A percentile compares a stretch with the other conserved stretches of the same genome.
phyloP scores from a whole-genome alignment of 352 stramenopile species.

The Hyaloperonospora brassicae region DNA sequence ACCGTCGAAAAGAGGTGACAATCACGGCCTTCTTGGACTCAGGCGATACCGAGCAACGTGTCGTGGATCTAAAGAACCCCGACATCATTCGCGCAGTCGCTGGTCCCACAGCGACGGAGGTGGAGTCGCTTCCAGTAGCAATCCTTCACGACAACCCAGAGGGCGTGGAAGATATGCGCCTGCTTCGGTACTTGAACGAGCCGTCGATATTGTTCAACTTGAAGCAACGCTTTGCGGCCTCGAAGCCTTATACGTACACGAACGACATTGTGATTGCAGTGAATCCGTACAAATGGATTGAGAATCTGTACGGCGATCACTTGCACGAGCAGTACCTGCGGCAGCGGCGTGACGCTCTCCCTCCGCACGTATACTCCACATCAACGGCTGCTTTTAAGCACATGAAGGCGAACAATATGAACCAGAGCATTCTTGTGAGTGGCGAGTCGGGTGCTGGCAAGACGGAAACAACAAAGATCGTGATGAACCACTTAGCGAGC shows the following conservation, averaged over 20 bases:
- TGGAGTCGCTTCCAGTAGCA: conserved; percentile 76
- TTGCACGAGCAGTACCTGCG: conserved; percentile 77
- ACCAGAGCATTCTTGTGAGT: conserved; percentile 85
- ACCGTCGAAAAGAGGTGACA: conserved; percentile 70
- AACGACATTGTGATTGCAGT: conserved; percentile 97
- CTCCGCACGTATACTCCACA: conserved; percentile 81
- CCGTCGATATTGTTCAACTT: conserved; percentile 92
- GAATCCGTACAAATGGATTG: conserved; percentile 95
- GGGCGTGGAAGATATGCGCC: conserved; percentile 81
- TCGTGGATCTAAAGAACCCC: conserved; percentile 76
- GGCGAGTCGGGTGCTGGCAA: conserved; percentile 88
- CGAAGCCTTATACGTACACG: conserved; percentile 96
- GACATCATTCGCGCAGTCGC: conserved; percentile 78
- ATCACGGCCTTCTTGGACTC: conserved; percentile 65
- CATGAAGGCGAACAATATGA: conserved; percentile 65
- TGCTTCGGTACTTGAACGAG: conserved; percentile 88
- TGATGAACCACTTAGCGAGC: conserved; percentile 84
- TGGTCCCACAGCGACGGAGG: conserved; percentile 61
- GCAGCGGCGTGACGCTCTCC: conserved; percentile 54
- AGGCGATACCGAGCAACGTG: conserved; percentile 52
- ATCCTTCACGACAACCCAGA: conserved; percentile 72
- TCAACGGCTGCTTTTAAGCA: conserved; percentile 83
- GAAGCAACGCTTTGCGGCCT: conserved; percentile 83
- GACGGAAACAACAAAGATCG: conserved; percentile 96
- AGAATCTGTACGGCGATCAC: conserved; percentile 86